Conservation (phyloP, 2,329 filamentous ascomycete genomes). For the Paracoccidioides brasiliensis region DNA sequence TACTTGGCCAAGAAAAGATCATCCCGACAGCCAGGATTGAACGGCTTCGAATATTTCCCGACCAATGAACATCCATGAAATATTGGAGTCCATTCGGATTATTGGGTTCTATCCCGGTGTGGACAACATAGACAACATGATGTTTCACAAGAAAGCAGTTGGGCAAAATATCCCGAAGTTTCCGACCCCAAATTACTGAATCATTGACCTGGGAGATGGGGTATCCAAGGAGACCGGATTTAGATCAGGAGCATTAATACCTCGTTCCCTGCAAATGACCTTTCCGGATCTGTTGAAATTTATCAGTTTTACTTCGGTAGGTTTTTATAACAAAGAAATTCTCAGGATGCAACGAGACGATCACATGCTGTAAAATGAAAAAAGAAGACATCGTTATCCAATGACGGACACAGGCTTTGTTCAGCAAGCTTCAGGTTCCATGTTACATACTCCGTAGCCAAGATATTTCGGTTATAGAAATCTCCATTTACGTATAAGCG, state of each 20-base stretch:
- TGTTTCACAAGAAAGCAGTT: background rate
- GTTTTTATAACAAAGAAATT: too few relatives aligned
- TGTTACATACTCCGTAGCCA: background rate
- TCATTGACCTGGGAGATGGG: background rate
- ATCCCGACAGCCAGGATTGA: conserved; percentile 1
- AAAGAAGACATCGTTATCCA: background rate
- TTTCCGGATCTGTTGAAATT: background rate
- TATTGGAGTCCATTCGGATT: background rate
- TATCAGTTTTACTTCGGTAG: background rate
- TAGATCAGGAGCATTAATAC: background rate
- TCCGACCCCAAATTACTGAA: background rate
- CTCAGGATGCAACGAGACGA: background rate
- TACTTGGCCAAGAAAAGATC: background rate
- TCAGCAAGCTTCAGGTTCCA: background rate
- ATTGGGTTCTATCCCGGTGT: background rate
- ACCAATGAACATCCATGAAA: background rate
- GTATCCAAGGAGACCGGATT: background rate
- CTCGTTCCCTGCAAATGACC: background rate
- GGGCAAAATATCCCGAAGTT: background rate
- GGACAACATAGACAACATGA: background rate
- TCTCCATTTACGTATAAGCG: background rate
- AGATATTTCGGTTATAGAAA: background rate
- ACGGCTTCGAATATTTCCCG: background rate
- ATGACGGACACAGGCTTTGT: background rate
- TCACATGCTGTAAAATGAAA: background rate